Conservation (phyloP, 345 rosid species). For the Salix udensis region DNA sequence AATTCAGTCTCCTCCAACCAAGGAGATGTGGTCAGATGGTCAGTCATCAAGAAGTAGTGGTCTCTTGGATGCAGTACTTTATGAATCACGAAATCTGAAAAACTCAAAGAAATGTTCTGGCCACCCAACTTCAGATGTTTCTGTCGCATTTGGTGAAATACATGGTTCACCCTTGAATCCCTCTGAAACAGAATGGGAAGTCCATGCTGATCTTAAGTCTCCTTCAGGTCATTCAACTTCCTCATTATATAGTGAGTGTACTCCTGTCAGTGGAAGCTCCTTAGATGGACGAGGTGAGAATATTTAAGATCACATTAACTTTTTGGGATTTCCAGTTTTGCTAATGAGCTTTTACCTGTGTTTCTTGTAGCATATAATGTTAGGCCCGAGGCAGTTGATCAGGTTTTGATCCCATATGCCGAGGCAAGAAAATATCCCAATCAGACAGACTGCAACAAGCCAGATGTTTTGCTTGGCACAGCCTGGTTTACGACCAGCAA, state of each 20-base stretch:
- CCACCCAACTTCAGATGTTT: constrained; percentile 60
- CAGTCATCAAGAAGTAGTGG: constrained; percentile 74
- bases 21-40: constrained; percentile 43
- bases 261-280: constrained; percentile 52
- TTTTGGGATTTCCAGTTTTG: neutral
- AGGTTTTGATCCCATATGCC: constrained; percentile 30
- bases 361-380: constrained; percentile 35
- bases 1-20: constrained; percentile 72
- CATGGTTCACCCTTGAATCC: constrained; percentile 44
- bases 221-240: constrained; percentile 61
- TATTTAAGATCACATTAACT: constrained; percentile 8
- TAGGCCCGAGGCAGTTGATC: constrained; percentile 39
- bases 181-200: constrained; percentile 57
- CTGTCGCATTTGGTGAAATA: constrained; percentile 44
- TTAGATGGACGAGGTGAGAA: constrained; percentile 63
- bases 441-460: constrained; percentile 34
- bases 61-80: constrained; percentile 82
- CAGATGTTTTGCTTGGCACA: constrained; percentile 71
- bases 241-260: constrained; percentile 50
- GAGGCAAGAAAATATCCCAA: constrained; percentile 25
- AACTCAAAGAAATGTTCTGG: constrained; percentile 58
- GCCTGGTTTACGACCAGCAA: constrained; percentile 64
- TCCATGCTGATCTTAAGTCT: constrained; percentile 50
- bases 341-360: neutral
- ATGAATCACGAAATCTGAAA: constrained; percentile 67